A percentile compares a stretch with the other conserved stretches of the same genome.
Evolutionary conservation across 1,284 basidiomycete species (phyloP).

Genomic region (Boletus hoseneyae): DNA sequence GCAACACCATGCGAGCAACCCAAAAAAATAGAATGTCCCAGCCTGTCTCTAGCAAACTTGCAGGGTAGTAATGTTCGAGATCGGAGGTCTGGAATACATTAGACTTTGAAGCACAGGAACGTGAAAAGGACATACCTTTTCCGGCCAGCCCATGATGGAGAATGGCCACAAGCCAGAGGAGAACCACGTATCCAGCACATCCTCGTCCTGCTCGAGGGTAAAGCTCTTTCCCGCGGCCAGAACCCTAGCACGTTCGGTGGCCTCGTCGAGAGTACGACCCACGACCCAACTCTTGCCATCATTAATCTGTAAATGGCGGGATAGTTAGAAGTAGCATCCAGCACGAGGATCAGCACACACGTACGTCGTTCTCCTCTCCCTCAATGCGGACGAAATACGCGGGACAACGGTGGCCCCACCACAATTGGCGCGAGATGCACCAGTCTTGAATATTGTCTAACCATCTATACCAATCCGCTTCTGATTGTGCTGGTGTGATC

Average conservation of each 20-base stretch:
- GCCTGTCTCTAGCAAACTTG: slow-evolving; percentile 91
- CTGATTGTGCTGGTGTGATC: slow-evolving; percentile 83
- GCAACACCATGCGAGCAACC: slow-evolving; percentile 98
- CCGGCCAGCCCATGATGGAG: slow-evolving; percentile 97
- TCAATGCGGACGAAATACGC: slow-evolving; percentile 93
- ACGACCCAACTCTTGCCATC: slow-evolving; percentile 91
- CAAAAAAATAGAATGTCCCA: slow-evolving; percentile 99
- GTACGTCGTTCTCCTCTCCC: slow-evolving; percentile 72
- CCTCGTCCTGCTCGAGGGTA: slow-evolving; percentile 90
- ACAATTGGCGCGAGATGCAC: slow-evolving; percentile 98
- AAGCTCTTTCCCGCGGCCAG: slow-evolving; percentile 74
- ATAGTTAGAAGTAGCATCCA: background rate
- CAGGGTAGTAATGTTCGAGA: slow-evolving; percentile 82
- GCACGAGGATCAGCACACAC: slow-evolving; percentile 25
- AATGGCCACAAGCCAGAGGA: slow-evolving; percentile 98
- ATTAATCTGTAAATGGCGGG: slow-evolving; percentile 42
- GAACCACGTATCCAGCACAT: slow-evolving; percentile 99
- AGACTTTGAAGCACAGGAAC: background rate
- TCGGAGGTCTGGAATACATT: slow-evolving; percentile 59
- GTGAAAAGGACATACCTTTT: slow-evolving; percentile 50
- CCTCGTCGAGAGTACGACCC: slow-evolving; percentile 79
- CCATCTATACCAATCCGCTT: slow-evolving; percentile 97
- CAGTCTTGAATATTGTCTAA: slow-evolving; percentile 96
- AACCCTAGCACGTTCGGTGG: slow-evolving; percentile 71
- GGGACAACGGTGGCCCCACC: slow-evolving; percentile 99